These are phyloP conservation scores for Leccinum subtestaceum DNA, from an alignment of 768 basidiomycete species.

Conservation along the genomic window DNA sequence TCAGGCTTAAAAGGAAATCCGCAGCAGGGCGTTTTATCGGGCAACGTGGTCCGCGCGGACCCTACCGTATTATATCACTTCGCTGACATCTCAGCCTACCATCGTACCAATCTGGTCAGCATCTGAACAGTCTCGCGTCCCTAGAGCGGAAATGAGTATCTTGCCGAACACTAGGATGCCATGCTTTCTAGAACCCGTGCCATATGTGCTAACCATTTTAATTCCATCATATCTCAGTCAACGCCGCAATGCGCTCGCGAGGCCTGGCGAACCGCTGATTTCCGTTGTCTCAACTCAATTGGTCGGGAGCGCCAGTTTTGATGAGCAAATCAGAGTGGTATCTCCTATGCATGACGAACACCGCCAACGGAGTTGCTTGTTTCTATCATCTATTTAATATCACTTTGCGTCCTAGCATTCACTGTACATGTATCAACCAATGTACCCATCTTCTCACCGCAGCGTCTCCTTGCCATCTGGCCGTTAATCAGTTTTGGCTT, in stretches of 20 bases:
- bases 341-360: too few relatives aligned
- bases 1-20: neutral
- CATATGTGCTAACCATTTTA: neutral
- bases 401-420: neutral
- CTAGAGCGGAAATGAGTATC: neutral
- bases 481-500: slow-evolving; percentile 47
- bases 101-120: neutral
- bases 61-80: too few relatives aligned
- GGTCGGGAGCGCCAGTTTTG: too few relatives aligned
- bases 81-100: too few relatives aligned
- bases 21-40: neutral
- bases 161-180: neutral
- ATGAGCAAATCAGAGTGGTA: too few relatives aligned
- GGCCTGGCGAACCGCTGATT: neutral
- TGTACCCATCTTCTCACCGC: neutral
- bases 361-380: neutral
- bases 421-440: slow-evolving; percentile 8
- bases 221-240: neutral
- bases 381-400: neutral
- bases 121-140: neutral
- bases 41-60: neutral
- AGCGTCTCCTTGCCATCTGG: slow-evolving; percentile 1
- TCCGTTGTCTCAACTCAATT: neutral
- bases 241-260: neutral
- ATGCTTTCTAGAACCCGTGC: neutral